A percentile compares a stretch with the other conserved stretches of the same genome.
phyloP scores from a whole-genome alignment of 371 early-diverging fungal species.

The Lichtheimia ramosa region DNA sequence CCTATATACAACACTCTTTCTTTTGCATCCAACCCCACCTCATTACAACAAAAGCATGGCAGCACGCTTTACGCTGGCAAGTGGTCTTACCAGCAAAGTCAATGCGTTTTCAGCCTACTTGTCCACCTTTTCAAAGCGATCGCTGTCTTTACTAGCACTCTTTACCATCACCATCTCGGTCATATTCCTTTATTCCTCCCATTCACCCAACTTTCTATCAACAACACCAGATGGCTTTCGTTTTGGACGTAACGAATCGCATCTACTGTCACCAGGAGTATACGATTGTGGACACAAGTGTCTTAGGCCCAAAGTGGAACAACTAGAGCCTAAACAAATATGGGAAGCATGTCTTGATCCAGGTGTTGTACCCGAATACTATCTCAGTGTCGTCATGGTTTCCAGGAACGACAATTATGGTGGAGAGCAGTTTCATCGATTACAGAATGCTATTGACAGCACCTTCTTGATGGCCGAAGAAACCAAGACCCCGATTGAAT shows the following conservation, averaged over 20 bases:
- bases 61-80: slow-evolving; percentile 21
- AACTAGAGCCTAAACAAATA: slow-evolving; percentile 15
- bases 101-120: slow-evolving; percentile 15
- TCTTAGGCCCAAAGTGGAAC: slow-evolving; percentile 11
- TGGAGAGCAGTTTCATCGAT: slow-evolving; percentile 32
- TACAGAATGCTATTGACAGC: slow-evolving; percentile 49
- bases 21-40: neutral
- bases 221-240: slow-evolving; percentile 19
- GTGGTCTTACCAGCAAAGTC: slow-evolving; percentile 16
- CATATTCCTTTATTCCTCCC: slow-evolving; percentile 19
- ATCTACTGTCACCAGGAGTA: slow-evolving; percentile 22
- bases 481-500: slow-evolving; percentile 34
- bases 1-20: neutral
- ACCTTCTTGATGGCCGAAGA: slow-evolving; percentile 39
- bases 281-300: slow-evolving; percentile 23
- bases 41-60: slow-evolving; percentile 14
- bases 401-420: slow-evolving; percentile 26
- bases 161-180: slow-evolving; percentile 18
- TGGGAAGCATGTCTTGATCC: slow-evolving; percentile 31
- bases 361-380: slow-evolving; percentile 25
- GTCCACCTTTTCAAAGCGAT: slow-evolving; percentile 20
- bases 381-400: slow-evolving; percentile 26
- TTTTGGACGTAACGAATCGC: slow-evolving; percentile 17
- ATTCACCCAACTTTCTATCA: slow-evolving; percentile 19
- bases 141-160: slow-evolving; percentile 12